Evolutionary conservation across 176 grass and related monocot species (phyloP), one percentile per base, ranked within the genome.

Genomic region (Phoenix dactylifera): DNA sequence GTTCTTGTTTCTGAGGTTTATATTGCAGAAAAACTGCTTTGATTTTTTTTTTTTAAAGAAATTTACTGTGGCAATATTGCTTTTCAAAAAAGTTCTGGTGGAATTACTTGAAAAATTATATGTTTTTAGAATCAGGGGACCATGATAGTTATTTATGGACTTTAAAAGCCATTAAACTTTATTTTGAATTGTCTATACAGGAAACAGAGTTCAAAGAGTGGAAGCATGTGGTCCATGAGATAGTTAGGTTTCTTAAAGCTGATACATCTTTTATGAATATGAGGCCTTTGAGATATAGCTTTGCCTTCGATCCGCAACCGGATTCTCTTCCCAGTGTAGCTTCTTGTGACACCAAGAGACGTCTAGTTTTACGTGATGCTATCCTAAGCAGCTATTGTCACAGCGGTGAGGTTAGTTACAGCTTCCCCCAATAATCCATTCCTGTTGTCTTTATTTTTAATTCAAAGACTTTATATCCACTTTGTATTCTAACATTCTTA

Each of bases 271-370:
- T 90, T 23, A 87, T 95, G 83, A 95, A 90, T 56, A 84, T 81
- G 80, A 90, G 80, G 54, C 80, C 91, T 6, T 82, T 90, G 63
- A 90, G 83, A 59, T 95, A 95, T 75, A 95, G 86, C 74, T 90
- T 74, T 50, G 76, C 68, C 54, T 95, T 87, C n/a, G 91, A 95
- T 78, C 51, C 68, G 29, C 64, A 83, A 18, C 91, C 86, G 1
- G 86, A 90, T 20, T 84, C 75, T 19, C 80, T 90, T 66, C 73
- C 28, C 16, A 22, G 55, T 9, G 25, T 62, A 15, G 57, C 78
- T 20, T 53, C 69, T 49, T 64, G 64, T 3, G 61, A 81, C 60
- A 74, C 70, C 53, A 96, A 63, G 80, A 85, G 91, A 67, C 72
- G 77, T 53, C 72, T 85, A 9, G 59, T 74, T 58, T 78, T 95